Evolutionary conservation across 2,329 filamentous ascomycete genomes (phyloP).

Genomic region (Hymenoscyphus linearis): DNA sequence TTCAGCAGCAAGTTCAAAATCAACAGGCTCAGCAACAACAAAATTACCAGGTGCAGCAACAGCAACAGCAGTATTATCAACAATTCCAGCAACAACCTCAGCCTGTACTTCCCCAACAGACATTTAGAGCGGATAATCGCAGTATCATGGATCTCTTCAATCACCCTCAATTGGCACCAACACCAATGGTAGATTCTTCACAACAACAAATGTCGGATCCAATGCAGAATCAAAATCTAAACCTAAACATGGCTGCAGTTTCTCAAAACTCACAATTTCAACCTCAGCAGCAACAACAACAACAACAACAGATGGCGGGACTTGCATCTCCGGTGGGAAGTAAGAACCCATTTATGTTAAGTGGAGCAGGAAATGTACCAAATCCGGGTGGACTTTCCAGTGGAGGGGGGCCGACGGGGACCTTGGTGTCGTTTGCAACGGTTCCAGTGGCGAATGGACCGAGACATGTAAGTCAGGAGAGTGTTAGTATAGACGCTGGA

Average conservation of each 20-base stretch:
- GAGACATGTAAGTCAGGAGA: constrained; percentile 61
- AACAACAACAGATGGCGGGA: constrained; percentile 13
- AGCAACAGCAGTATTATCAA: constrained; percentile 33
- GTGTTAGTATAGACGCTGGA: constrained; percentile 45
- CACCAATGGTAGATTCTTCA: constrained; percentile 16
- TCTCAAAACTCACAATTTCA: neutral
- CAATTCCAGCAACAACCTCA: constrained; percentile 32
- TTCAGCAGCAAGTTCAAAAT: constrained; percentile 33
- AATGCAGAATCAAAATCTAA: constrained; percentile 13
- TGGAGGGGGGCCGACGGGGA: constrained; percentile 17
- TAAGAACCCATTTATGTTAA: constrained; percentile 31
- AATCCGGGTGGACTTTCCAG: constrained; percentile 15
- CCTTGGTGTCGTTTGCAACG: constrained; percentile 19
- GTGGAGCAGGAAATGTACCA: constrained; percentile 16
- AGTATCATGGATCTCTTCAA: constrained; percentile 73
- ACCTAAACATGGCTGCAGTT: constrained; percentile 7
- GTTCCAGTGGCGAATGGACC: constrained; percentile 21
- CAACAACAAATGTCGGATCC: constrained; percentile 20
- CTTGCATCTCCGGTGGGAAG: constrained; percentile 23
- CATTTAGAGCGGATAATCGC: constrained; percentile 58
- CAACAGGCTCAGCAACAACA: constrained; percentile 36
- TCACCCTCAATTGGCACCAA: constrained; percentile 35
- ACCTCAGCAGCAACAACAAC: constrained; percentile 8
- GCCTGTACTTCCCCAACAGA: constrained; percentile 38
- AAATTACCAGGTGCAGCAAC: constrained; percentile 35